Percentiles rank a stretch among this genome's conserved stretches.
phyloP scores from a whole-genome alignment of 2,329 filamentous ascomycete genomes.

The Sclerotinia spermophila region DNA sequence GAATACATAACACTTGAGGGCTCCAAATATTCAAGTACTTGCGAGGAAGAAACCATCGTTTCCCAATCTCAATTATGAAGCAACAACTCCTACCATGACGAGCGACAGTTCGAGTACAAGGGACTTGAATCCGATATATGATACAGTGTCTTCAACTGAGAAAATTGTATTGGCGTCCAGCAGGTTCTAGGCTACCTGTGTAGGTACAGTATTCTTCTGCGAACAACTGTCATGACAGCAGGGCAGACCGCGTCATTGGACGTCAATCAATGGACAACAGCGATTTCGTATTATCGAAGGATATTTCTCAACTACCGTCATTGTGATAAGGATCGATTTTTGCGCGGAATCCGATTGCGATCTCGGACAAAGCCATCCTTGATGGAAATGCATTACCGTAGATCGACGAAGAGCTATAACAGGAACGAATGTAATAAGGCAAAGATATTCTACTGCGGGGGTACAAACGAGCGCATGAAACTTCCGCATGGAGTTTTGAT shows the following conservation, averaged over 20 bases:
- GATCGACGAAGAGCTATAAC: neutral
- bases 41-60: neutral
- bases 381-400: neutral
- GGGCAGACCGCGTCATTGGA: neutral
- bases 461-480: neutral
- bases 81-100: too few relatives aligned
- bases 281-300: neutral
- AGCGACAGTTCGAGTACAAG: neutral
- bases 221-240: neutral
- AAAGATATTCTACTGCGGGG: neutral
- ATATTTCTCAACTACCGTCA: neutral
- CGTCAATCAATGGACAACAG: neutral
- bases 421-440: neutral
- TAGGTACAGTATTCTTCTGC: neutral
- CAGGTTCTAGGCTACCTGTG: neutral
- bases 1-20: neutral
- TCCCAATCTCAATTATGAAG: neutral
- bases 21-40: neutral
- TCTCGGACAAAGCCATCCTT: neutral
- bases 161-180: too few relatives aligned
- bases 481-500: slow-evolving; percentile 8
- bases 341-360: neutral
- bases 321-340: neutral
- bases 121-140: neutral
- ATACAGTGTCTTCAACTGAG: neutral